These are phyloP conservation scores for Geotrichum europaeum DNA, from an alignment of 1,139 yeast species.

Conservation along the genomic window DNA sequence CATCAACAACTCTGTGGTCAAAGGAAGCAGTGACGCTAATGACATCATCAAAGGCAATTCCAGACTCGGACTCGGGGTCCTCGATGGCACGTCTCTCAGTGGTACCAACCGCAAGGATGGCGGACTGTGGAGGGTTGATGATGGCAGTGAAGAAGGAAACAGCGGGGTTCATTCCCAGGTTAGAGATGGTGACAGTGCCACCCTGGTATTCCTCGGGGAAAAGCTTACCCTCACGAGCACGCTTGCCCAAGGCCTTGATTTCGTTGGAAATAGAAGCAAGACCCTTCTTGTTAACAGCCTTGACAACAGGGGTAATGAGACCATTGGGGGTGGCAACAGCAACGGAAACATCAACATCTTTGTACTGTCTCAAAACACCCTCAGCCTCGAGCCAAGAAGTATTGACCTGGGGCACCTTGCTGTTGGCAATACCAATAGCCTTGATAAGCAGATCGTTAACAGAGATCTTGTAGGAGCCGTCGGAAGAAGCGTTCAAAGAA, in stretches of 20 bases:
- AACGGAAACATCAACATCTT: constrained; percentile 90
- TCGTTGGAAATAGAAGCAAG: constrained; percentile 71
- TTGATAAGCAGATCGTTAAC: constrained; percentile 91
- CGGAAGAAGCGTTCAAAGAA: constrained; percentile 76
- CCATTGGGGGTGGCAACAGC: constrained; percentile 99
- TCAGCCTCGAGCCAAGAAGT: constrained; percentile 88
- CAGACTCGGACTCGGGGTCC: constrained; percentile 84
- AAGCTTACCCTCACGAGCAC: constrained; percentile 91
- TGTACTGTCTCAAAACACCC: constrained; percentile 87
- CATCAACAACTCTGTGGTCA: constrained; percentile 96
- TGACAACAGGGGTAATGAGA: constrained; percentile 90
- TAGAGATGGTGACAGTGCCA: constrained; percentile 96
- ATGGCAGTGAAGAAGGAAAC: constrained; percentile 90
- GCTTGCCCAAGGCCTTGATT: constrained; percentile 89
- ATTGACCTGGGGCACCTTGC: constrained; percentile 89
- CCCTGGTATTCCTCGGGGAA: constrained; percentile 97
- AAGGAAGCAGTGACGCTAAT: constrained; percentile 92
- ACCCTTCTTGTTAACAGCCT: constrained; percentile 82
- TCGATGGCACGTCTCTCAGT: constrained; percentile 89
- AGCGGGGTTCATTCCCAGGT: constrained; percentile 97
- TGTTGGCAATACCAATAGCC: constrained; percentile 86
- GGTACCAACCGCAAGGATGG: constrained; percentile 92
- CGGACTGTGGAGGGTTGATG: constrained; percentile 95
- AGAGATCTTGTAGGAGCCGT: constrained; percentile 85
- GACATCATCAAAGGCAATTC: constrained; percentile 86